phyloP scores from a whole-genome alignment of 805 yeast genomes.

The Priceomyces fermenticarens region DNA sequence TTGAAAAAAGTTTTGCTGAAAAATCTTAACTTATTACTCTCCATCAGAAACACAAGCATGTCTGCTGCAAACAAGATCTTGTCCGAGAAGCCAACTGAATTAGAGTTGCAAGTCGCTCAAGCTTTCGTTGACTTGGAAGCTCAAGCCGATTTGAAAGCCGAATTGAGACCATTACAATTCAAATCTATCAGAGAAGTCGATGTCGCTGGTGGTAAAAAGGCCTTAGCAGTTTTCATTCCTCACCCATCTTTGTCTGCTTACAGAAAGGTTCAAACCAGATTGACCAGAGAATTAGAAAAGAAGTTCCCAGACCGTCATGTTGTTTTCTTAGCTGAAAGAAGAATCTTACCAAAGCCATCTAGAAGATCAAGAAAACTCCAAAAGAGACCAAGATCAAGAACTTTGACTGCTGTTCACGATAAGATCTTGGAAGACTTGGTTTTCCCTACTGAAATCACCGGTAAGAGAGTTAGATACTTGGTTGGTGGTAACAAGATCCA shows the following conservation, averaged over 20 bases:
- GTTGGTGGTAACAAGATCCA: conserved; percentile 99
- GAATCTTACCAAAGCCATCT: conserved; percentile 98
- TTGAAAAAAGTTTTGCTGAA: neutral
- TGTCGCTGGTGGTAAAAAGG: conserved; percentile 97
- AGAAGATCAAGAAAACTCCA: conserved; percentile 91
- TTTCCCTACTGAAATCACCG: conserved; percentile 98
- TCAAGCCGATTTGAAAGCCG: conserved; percentile 96
- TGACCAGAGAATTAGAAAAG: conserved; percentile 99
- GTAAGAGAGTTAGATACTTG: conserved; percentile 98
- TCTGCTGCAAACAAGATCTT: conserved; percentile 96
- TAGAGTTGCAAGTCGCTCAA: conserved; percentile 99
- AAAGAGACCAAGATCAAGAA: conserved; percentile 99
- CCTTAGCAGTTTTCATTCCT: conserved; percentile 97
- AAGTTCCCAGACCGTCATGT: conserved; percentile 99
- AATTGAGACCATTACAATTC: conserved; percentile 97
- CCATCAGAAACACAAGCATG: conserved; percentile 48
- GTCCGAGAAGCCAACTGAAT: conserved; percentile 93
- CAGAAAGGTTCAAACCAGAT: conserved; percentile 96
- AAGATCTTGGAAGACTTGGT: conserved; percentile 98
- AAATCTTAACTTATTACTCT: neutral
- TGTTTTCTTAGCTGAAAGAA: conserved; percentile 98
- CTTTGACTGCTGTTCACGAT: conserved; percentile 98
- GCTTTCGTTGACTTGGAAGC: conserved; percentile 96
- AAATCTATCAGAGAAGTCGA: conserved; percentile 98
- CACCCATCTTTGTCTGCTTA: conserved; percentile 87